phyloP scores from a whole-genome alignment of 805 yeast genomes.

The Yarrowia hollandica region DNA sequence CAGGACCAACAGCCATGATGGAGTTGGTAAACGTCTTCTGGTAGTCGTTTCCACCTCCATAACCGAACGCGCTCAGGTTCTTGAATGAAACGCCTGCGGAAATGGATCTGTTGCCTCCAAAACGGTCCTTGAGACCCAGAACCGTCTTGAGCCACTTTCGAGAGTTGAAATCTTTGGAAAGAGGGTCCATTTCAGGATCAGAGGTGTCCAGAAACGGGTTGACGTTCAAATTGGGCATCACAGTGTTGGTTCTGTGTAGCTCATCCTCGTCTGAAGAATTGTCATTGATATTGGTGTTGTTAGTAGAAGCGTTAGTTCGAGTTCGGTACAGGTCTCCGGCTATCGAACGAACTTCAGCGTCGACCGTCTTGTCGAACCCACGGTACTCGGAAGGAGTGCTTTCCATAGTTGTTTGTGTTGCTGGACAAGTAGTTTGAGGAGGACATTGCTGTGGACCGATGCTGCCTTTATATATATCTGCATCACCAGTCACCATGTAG shows the following conservation, averaged over 20 bases:
- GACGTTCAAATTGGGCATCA: neutral
- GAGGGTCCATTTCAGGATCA: slow-evolving; percentile 60
- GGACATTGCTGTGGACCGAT: too few species aligned
- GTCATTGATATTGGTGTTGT: too few species aligned
- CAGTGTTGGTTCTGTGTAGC: neutral
- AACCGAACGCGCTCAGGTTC: slow-evolving; percentile 60
- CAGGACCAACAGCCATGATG: slow-evolving; percentile 46
- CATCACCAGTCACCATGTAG: too few species aligned
- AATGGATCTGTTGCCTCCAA: slow-evolving; percentile 40
- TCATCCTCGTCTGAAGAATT: neutral
- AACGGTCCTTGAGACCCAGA: slow-evolving; percentile 43
- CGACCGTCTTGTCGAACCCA: neutral
- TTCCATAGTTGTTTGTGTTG: neutral
- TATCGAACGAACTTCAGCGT: slow-evolving; percentile 15
- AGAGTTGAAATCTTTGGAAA: slow-evolving; percentile 54
- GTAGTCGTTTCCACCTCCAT: slow-evolving; percentile 61
- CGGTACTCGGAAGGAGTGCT: neutral
- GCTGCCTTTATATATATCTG: slow-evolving; percentile 1
- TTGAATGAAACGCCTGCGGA: slow-evolving; percentile 61
- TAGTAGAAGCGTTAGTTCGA: neutral
- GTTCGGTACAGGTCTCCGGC: neutral
- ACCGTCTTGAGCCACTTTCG: slow-evolving; percentile 65
- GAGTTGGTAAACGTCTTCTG: slow-evolving; percentile 57
- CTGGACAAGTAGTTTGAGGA: too few species aligned
- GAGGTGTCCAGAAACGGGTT: slow-evolving; percentile 37